phyloP scores from a whole-genome alignment of 2,329 filamentous ascomycete species.

The Cercospora citrullina region DNA sequence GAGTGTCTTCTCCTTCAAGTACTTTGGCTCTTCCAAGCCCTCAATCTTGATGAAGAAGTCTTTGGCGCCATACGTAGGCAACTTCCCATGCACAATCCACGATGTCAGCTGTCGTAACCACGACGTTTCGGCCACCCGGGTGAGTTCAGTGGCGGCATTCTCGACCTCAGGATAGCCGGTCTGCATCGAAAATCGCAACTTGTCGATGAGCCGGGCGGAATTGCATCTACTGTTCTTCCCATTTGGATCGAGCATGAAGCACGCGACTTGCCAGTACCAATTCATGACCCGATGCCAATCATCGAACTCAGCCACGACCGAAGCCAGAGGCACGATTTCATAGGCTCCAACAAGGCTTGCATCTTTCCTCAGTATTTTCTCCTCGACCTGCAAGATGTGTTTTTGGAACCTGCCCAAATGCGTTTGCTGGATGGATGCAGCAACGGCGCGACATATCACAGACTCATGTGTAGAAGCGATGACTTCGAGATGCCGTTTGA shows the following conservation, averaged over 20 bases:
- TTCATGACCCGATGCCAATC: slow-evolving; percentile 81
- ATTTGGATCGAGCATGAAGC: slow-evolving; percentile 60
- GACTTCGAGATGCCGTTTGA: slow-evolving; percentile 65
- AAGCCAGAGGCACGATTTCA: slow-evolving; percentile 87
- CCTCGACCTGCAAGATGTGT: slow-evolving; percentile 83
- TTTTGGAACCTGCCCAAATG: slow-evolving; percentile 80
- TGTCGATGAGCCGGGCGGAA: slow-evolving; percentile 70
- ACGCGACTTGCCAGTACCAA: slow-evolving; percentile 76
- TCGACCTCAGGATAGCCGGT: slow-evolving; percentile 90
- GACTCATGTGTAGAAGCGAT: slow-evolving; percentile 73
- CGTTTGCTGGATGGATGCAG: slow-evolving; percentile 70
- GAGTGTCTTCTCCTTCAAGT: slow-evolving; percentile 58
- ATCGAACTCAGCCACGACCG: slow-evolving; percentile 80
- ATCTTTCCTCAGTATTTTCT: slow-evolving; percentile 72
- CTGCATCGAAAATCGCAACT: slow-evolving; percentile 71
- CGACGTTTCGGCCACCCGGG: slow-evolving; percentile 77
- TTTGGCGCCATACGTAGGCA: slow-evolving; percentile 73
- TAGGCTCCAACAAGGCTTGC: slow-evolving; percentile 83
- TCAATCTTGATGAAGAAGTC: slow-evolving; percentile 75
- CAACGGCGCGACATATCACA: slow-evolving; percentile 82
- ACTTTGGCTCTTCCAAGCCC: slow-evolving; percentile 45
- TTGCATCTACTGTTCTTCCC: slow-evolving; percentile 27
- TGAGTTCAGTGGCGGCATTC: slow-evolving; percentile 68
- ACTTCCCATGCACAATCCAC: slow-evolving; percentile 85
- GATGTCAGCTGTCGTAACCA: slow-evolving; percentile 90